phyloP scores from a whole-genome alignment of 148 eudicot species.

The Chenopodium suecicum region DNA sequence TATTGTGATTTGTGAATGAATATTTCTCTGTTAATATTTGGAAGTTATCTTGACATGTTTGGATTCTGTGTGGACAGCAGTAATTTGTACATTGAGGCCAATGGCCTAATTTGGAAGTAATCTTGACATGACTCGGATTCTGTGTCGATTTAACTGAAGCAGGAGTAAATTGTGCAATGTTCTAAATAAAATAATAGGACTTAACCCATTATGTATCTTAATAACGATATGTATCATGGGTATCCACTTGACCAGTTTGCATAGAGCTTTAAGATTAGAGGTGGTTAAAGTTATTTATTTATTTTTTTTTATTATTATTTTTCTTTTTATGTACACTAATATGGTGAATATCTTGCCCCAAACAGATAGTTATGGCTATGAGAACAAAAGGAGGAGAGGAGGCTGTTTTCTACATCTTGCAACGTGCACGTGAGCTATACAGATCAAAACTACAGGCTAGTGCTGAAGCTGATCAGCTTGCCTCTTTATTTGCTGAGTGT shows the following conservation, averaged over 20 bases:
- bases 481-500: slow-evolving; percentile 95
- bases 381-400: slow-evolving; percentile 74
- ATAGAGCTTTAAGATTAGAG: neutral
- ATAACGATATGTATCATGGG: neutral
- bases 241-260: neutral
- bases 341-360: neutral
- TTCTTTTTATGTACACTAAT: too few relatives aligned
- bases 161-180: neutral
- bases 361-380: slow-evolving; percentile 84
- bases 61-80: neutral
- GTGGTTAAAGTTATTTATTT: neutral
- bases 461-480: slow-evolving; percentile 78
- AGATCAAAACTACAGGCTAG: slow-evolving; percentile 56
- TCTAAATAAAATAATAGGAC: neutral
- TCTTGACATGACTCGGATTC: neutral
- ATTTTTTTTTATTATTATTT: too few relatives aligned
- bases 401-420: slow-evolving; percentile 62
- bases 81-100: neutral
- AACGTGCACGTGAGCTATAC: slow-evolving; percentile 81
- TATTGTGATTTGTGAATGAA: neutral
- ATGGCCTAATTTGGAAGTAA: neutral
- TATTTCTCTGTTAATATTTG: neutral
- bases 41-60: neutral
- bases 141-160: neutral
- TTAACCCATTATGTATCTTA: neutral